These are phyloP conservation scores for Ceratocystis eucalypticola DNA, from an alignment of 2,329 filamentous ascomycete genomes.

Conservation along the genomic window DNA sequence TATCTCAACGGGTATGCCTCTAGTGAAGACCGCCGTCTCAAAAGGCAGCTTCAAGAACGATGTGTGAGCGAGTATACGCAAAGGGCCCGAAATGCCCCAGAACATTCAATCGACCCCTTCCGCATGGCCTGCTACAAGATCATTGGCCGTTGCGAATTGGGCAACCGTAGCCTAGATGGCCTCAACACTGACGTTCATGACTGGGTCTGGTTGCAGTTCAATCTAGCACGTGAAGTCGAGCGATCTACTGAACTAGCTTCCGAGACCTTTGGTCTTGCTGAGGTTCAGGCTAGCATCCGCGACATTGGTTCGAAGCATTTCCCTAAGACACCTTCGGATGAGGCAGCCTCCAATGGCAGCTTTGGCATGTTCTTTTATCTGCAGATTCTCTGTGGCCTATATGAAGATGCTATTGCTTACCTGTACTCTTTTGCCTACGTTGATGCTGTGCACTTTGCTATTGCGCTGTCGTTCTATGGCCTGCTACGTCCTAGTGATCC, in stretches of 20 bases:
- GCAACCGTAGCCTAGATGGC: slow-evolving; percentile 49
- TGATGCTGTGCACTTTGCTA: slow-evolving; percentile 86
- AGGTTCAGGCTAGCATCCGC: slow-evolving; percentile 64
- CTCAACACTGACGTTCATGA: slow-evolving; percentile 53
- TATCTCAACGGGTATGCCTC: slow-evolving; percentile 78
- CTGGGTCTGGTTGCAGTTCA: slow-evolving; percentile 61
- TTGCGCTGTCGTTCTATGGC: slow-evolving; percentile 79
- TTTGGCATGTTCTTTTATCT: slow-evolving; percentile 91
- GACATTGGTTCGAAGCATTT: slow-evolving; percentile 91
- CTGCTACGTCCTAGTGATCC: slow-evolving; percentile 78
- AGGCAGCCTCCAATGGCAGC: slow-evolving; percentile 44
- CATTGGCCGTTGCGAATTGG: slow-evolving; percentile 63
- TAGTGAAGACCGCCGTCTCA: slow-evolving; percentile 62
- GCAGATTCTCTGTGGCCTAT: slow-evolving; percentile 80
- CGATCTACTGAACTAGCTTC: slow-evolving; percentile 49
- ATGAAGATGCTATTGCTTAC: slow-evolving; percentile 84
- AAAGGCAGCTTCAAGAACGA: slow-evolving; percentile 66
- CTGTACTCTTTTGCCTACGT: slow-evolving; percentile 85
- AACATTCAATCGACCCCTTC: slow-evolving; percentile 84
- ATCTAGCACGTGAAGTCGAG: slow-evolving; percentile 52
- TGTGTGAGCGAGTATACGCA: slow-evolving; percentile 86
- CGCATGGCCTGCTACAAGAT: slow-evolving; percentile 97
- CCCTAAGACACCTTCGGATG: slow-evolving; percentile 64
- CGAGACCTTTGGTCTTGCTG: slow-evolving; percentile 49
- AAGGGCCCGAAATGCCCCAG: slow-evolving; percentile 67